These are phyloP conservation scores for Aspergillus costaricaensis DNA, from an alignment of 2,329 filamentous ascomycete genomes.

Conservation along the genomic window DNA sequence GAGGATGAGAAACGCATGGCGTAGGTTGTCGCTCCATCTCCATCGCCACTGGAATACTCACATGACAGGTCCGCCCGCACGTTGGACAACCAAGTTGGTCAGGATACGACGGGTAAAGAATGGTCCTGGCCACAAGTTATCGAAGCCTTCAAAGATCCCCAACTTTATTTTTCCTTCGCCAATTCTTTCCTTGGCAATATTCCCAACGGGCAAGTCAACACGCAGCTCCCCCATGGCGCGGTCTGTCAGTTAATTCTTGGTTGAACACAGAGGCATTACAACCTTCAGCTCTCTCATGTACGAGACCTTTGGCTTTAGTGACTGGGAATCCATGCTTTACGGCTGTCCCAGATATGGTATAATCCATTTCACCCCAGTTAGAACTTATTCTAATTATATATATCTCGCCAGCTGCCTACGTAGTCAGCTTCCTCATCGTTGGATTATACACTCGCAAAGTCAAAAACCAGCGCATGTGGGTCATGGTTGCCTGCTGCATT, in stretches of 20 bases:
- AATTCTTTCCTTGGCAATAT: background rate
- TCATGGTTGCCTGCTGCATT: background rate
- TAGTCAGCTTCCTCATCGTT: background rate
- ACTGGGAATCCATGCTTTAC: conserved; percentile 1
- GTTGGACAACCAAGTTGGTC: background rate
- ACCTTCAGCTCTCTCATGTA: background rate
- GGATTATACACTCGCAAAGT: background rate
- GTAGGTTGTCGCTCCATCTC: background rate
- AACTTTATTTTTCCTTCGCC: background rate
- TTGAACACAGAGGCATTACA: background rate
- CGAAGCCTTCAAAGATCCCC: background rate
- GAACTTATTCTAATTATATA: too few species aligned
- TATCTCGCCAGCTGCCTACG: background rate
- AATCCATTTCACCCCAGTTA: too few species aligned
- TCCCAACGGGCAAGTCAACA: background rate
- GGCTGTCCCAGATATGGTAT: background rate
- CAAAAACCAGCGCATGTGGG: background rate
- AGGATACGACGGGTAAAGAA: background rate
- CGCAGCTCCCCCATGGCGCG: background rate
- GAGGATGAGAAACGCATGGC: conserved; percentile 2
- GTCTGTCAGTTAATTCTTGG: background rate
- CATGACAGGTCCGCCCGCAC: background rate
- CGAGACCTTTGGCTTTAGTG: background rate
- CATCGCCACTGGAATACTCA: background rate
- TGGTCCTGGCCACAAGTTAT: conserved; percentile 3